These are phyloP conservation scores for Meredithiella fracta DNA, from an alignment of 2,329 filamentous ascomycete genomes.

Conservation along the genomic window DNA sequence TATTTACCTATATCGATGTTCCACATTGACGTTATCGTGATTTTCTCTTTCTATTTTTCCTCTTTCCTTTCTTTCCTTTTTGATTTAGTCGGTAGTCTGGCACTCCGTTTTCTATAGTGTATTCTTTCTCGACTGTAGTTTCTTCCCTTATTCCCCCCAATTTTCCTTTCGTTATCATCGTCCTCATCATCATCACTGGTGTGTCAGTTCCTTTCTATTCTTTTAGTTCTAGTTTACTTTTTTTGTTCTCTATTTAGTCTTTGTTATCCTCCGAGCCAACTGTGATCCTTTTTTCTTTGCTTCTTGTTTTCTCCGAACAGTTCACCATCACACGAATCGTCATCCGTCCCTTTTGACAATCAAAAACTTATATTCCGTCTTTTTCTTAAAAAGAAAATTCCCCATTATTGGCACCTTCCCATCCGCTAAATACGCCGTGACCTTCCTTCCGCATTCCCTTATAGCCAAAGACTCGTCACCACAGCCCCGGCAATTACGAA, in stretches of 20 bases:
- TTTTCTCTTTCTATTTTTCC: slow-evolving; percentile 4
- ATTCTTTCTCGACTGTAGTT: not conserved
- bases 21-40: not conserved
- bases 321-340: not conserved
- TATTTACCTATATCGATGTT: not conserved
- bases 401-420: not conserved
- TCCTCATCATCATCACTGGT: not conserved
- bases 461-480: not conserved
- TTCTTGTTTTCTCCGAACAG: not conserved
- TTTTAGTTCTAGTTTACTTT: not conserved
- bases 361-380: too few relatives aligned
- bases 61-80: slow-evolving; percentile 4
- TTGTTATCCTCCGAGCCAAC: too few relatives aligned
- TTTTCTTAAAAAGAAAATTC: too few relatives aligned
- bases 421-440: not conserved
- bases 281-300: not conserved
- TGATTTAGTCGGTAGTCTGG: slow-evolving; percentile 2
- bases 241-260: not conserved
- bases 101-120: not conserved
- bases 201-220: not conserved
- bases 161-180: not conserved
- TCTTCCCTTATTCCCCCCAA: not conserved
- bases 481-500: slow-evolving; percentile 1
- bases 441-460: not conserved
- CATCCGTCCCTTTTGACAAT: too few relatives aligned